Evolutionary conservation across 495 filamentous ascomycete genomes (phyloP).

Genomic region (Hypoxylon trugodes): DNA sequence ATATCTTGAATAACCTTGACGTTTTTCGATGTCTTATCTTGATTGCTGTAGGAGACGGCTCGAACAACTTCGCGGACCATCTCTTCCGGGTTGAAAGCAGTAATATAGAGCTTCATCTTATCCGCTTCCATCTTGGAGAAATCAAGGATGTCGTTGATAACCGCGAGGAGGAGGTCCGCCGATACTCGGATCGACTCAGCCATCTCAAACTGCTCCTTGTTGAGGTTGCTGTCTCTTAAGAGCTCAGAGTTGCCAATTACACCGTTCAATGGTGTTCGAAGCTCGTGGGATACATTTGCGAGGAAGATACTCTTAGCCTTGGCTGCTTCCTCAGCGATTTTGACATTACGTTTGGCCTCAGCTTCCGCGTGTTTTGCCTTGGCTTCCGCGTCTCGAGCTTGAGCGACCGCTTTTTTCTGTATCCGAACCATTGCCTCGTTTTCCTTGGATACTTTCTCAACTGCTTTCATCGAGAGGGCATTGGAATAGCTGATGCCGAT

Average conservation of each 20-base stretch:
- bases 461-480: slow-evolving; percentile 80
- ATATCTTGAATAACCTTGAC: slow-evolving; percentile 75
- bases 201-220: slow-evolving; percentile 85
- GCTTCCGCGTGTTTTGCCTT: slow-evolving; percentile 85
- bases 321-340: slow-evolving; percentile 89
- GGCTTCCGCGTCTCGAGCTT: slow-evolving; percentile 80
- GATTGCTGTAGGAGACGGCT: slow-evolving; percentile 83
- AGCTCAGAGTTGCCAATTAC: slow-evolving; percentile 92
- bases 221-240: slow-evolving; percentile 77
- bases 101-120: slow-evolving; percentile 92
- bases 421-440: slow-evolving; percentile 89
- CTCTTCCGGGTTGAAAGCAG: slow-evolving; percentile 83
- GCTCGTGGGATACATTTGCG: slow-evolving; percentile 88
- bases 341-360: slow-evolving; percentile 85
- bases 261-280: slow-evolving; percentile 86
- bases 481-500: slow-evolving; percentile 90
- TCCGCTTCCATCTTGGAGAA: slow-evolving; percentile 94
- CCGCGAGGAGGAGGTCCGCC: slow-evolving; percentile 86
- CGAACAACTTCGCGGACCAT: slow-evolving; percentile 89
- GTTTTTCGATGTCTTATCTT: slow-evolving; percentile 71
- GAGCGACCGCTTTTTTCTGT: slow-evolving; percentile 81
- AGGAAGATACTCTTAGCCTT: slow-evolving; percentile 92
- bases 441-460: slow-evolving; percentile 79
- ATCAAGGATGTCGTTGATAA: slow-evolving; percentile 95
- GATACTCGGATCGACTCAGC: slow-evolving; percentile 93